phyloP scores from a whole-genome alignment of 192 early-diverging fungal species.

The Coemansia sp. region DNA sequence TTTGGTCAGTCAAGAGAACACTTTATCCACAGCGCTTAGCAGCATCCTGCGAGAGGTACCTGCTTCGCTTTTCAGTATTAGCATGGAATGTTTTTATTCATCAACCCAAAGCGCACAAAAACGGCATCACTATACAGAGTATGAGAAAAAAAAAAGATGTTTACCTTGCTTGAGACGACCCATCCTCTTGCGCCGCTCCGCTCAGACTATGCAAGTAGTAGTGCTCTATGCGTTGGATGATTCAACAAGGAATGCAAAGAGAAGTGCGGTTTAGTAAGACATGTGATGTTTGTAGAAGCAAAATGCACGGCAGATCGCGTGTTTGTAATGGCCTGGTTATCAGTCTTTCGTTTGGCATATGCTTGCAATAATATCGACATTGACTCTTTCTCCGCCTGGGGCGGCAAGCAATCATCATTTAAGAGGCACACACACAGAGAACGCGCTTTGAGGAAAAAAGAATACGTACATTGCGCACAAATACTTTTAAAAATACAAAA shows the following conservation, averaged over 20 bases:
- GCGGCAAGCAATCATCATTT: constrained; percentile 56
- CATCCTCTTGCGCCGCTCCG: background rate
- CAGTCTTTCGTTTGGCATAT: constrained; percentile 33
- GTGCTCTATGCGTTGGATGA: background rate
- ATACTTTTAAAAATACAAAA: constrained; percentile 7
- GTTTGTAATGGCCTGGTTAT: background rate
- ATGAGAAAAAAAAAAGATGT: background rate
- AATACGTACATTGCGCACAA: constrained; percentile 17
- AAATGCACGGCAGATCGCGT: too few species aligned
- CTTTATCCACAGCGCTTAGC: constrained; percentile 21
- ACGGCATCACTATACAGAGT: background rate
- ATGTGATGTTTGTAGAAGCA: background rate
- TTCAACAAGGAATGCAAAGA: background rate
- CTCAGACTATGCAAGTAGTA: background rate
- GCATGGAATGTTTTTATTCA: constrained; percentile 55
- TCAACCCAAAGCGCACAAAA: constrained; percentile 16
- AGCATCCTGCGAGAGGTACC: constrained; percentile 11
- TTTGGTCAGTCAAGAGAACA: constrained; percentile 31
- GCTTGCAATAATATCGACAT: constrained; percentile 50
- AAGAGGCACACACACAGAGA: background rate
- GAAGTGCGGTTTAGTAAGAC: constrained; percentile 16
- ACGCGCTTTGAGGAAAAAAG: too few species aligned
- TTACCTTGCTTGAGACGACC: constrained; percentile 5
- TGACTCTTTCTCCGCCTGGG: constrained; percentile 54
- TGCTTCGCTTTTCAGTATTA: constrained; percentile 39